phyloP scores from a whole-genome alignment of 2,329 filamentous ascomycete species.

The Ascocoryne sarcoides region DNA sequence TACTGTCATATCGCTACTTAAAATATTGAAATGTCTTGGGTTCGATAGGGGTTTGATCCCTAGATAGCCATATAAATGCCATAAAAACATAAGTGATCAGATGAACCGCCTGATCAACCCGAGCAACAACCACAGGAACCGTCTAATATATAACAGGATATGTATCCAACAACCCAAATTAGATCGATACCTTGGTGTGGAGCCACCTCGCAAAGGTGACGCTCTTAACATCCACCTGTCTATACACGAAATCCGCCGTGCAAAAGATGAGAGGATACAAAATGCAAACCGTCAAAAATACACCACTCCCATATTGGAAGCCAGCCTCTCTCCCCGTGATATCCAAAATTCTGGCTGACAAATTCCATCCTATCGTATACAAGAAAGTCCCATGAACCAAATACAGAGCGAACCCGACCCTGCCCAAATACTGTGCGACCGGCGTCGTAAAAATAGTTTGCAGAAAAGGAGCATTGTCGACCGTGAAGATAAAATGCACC shows the following conservation, averaged over 20 bases:
- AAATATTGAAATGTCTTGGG: too few species aligned
- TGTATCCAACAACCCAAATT: not conserved
- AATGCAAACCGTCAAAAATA: not conserved
- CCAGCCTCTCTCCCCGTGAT: not conserved
- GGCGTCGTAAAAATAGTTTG: slow-evolving; percentile 47
- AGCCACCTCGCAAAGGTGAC: slow-evolving; percentile 1
- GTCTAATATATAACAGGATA: too few species aligned
- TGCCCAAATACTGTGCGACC: slow-evolving; percentile 51
- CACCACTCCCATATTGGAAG: not conserved
- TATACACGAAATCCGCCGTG: not conserved
- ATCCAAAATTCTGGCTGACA: not conserved
- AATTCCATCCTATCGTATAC: not conserved
- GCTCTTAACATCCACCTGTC: slow-evolving; percentile 1
- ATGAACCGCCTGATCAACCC: too few species aligned
- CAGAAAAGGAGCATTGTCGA: slow-evolving; percentile 34
- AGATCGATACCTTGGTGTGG: not conserved
- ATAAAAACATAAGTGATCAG: too few species aligned
- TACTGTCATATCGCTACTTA: too few species aligned
- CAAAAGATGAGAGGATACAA: slow-evolving; percentile 1
- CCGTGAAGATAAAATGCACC: slow-evolving; percentile 7
- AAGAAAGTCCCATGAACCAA: slow-evolving; percentile 43
- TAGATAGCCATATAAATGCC: too few species aligned
- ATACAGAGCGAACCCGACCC: slow-evolving; percentile 52
- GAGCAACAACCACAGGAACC: too few species aligned
- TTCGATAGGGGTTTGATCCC: too few species aligned